Evolutionary conservation across 2,329 filamentous ascomycete genomes (phyloP).

Genomic region (Amylocarpus encephaloides): DNA sequence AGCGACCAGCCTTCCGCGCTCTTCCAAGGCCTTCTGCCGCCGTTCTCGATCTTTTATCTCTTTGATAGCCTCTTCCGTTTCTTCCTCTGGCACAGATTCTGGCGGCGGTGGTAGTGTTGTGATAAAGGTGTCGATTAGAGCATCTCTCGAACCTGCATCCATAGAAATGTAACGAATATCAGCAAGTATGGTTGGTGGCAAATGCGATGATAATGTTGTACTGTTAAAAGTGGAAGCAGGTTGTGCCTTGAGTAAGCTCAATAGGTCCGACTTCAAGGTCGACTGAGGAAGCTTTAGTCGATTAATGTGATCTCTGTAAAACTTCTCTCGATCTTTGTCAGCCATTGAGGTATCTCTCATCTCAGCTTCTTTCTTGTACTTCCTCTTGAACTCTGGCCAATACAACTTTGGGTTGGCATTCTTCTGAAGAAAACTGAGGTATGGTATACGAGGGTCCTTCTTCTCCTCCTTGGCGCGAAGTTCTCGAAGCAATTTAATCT

Average conservation of each 20-base stretch:
- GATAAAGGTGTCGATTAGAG: slow-evolving; percentile 61
- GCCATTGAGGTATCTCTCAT: slow-evolving; percentile 69
- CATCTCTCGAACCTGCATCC: slow-evolving; percentile 52
- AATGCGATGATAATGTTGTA: slow-evolving; percentile 45
- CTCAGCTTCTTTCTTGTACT: slow-evolving; percentile 72
- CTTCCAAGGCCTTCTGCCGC: slow-evolving; percentile 61
- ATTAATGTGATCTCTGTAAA: slow-evolving; percentile 68
- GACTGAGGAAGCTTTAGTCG: slow-evolving; percentile 60
- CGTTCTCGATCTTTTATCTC: slow-evolving; percentile 48
- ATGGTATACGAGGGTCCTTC: slow-evolving; percentile 75
- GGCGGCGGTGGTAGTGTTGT: slow-evolving; percentile 56
- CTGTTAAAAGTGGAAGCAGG: slow-evolving; percentile 54
- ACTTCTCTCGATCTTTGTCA: slow-evolving; percentile 74
- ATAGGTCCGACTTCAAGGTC: slow-evolving; percentile 64
- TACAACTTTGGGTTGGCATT: slow-evolving; percentile 87
- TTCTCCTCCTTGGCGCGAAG: slow-evolving; percentile 70
- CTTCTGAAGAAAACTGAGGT: slow-evolving; percentile 72
- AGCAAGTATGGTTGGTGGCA: slow-evolving; percentile 56
- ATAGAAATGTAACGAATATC: slow-evolving; percentile 68
- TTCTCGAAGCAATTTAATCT: slow-evolving; percentile 66
- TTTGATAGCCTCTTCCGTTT: slow-evolving; percentile 46
- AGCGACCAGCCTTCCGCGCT: slow-evolving; percentile 55
- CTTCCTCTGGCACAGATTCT: slow-evolving; percentile 37
- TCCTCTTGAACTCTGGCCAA: slow-evolving; percentile 94
- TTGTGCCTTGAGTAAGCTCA: slow-evolving; percentile 55